Evolutionary conservation across 78 protist genomes (phyloP), one percentile per base, ranked within the genome.

Genomic region (Tieghemostelium lacteum): DNA sequence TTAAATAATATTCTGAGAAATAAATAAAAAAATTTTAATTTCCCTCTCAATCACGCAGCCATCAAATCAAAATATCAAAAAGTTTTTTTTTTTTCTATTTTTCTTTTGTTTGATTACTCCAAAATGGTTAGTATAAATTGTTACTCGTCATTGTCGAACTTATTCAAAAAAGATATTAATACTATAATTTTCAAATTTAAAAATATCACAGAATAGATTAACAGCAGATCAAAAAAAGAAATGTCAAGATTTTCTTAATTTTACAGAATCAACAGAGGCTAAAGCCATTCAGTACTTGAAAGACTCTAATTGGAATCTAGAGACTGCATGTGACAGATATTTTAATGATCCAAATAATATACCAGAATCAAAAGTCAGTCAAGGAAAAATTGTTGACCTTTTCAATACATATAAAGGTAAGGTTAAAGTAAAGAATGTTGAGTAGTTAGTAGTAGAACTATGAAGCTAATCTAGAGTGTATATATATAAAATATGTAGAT

Each of bases 161-260:
- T n/a, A n/a, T n/a, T n/a, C n/a, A n/a, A n/a, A n/a, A n/a, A n/a
- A n/a, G n/a, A n/a, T n/a, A n/a, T n/a, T n/a, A n/a, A n/a, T n/a
- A n/a, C n/a, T n/a, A n/a, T n/a, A n/a, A n/a, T n/a, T n/a, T n/a
- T n/a, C n/a, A n/a, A n/a, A n/a, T n/a, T n/a, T n/a, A n/a, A n/a
- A n/a, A n/a, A n/a, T n/a, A n/a, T n/a, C 20, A 72, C 20, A 72
- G 89, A 60, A 83, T 69, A 66, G 77, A 58, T 42, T 83, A 67
- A 40, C 89, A 60, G 0, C 60, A 0, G 64, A 50, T 19, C 80
- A 83, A 83, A 83, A 42, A 45, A 0, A 16, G 55, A 83, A 69
- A 42, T 60, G 49, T n/a, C 6, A 26, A 57, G 78, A 66, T 3
- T 83, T 83, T 67, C 55, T 83, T 37, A 14, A 54, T 33, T 36